A percentile compares a stretch with the other conserved stretches of the same genome.
Conservation (phyloP, 2,329 filamentous ascomycete species). For the Clarireedia hainanense region DNA sequence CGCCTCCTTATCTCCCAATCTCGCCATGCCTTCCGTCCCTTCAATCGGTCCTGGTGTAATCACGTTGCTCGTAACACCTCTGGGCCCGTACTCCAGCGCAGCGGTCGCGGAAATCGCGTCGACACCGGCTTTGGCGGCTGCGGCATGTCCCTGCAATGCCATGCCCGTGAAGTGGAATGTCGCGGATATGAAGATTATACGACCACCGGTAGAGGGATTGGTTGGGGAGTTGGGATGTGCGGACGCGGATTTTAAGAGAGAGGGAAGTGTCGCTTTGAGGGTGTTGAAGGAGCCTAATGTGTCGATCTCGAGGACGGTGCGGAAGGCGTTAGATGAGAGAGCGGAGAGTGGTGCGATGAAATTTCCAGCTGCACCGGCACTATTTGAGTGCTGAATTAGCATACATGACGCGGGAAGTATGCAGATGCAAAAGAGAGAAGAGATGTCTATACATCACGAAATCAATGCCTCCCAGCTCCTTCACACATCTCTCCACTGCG, state of each 20-base stretch:
- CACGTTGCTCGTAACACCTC: slow-evolving; percentile 79
- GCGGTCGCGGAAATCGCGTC: slow-evolving; percentile 76
- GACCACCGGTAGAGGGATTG: slow-evolving; percentile 56
- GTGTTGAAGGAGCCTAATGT: slow-evolving; percentile 92
- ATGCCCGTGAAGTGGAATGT: slow-evolving; percentile 86
- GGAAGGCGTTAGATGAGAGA: slow-evolving; percentile 84
- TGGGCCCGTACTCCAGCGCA: slow-evolving; percentile 82
- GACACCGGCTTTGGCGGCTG: slow-evolving; percentile 83
- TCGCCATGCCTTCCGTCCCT: slow-evolving; percentile 72
- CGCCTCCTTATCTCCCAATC: slow-evolving; percentile 37
- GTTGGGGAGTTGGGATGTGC: slow-evolving; percentile 51
- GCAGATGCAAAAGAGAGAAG: slow-evolving; percentile 4
- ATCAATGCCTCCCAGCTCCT: slow-evolving; percentile 82
- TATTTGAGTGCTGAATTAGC: slow-evolving; percentile 29
- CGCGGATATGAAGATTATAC: slow-evolving; percentile 84
- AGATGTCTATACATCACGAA: slow-evolving; percentile 68
- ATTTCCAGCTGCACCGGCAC: slow-evolving; percentile 90
- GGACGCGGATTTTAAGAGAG: slow-evolving; percentile 67
- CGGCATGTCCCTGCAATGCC: slow-evolving; percentile 82
- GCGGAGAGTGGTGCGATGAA: slow-evolving; percentile 81
- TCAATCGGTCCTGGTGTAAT: slow-evolving; percentile 74
- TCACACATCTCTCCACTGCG: slow-evolving; percentile 71
- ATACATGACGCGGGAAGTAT: neutral
- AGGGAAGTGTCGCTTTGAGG: slow-evolving; percentile 80
- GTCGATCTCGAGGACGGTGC: slow-evolving; percentile 92